Evolutionary conservation across 2,329 filamentous ascomycete species (phyloP).

Genomic region (Myriosclerotinia curreyana): DNA sequence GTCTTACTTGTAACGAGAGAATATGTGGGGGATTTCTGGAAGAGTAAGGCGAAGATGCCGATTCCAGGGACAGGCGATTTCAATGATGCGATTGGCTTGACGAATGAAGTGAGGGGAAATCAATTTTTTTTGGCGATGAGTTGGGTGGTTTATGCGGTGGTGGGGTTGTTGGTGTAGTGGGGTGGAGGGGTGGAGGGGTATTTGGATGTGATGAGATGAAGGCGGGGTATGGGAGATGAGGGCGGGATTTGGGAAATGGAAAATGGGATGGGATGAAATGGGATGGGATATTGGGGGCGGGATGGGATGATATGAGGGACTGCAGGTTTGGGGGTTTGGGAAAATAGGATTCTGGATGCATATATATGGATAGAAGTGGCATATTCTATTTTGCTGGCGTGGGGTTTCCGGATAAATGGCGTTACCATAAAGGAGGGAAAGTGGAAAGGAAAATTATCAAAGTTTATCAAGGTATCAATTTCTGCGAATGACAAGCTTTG

Average conservation of each 20-base stretch:
- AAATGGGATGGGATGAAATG: background rate
- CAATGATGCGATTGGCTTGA: conserved; percentile 19
- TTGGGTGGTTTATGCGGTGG: conserved; percentile 1
- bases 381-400: background rate
- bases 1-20: background rate
- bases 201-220: too few relatives aligned
- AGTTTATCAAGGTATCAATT: background rate
- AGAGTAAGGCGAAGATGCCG: conserved; percentile 6
- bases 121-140: background rate
- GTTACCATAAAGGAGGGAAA: background rate
- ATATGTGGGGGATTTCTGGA: conserved; percentile 20
- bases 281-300: too few relatives aligned
- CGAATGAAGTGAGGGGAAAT: background rate
- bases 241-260: background rate
- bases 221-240: background rate
- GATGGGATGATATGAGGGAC: too few relatives aligned
- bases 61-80: conserved; percentile 2
- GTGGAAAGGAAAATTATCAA: background rate
- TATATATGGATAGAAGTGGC: background rate
- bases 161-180: conserved; percentile 10
- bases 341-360: too few relatives aligned
- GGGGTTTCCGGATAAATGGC: background rate
- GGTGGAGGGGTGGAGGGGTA: background rate
- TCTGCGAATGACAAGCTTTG: background rate
- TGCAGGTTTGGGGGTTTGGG: too few relatives aligned